Percentiles rank a stretch among this genome's conserved stretches.
These are phyloP conservation scores for Glarea lozoyensis DNA, from an alignment of 495 filamentous ascomycete species.

Conservation along the genomic window DNA sequence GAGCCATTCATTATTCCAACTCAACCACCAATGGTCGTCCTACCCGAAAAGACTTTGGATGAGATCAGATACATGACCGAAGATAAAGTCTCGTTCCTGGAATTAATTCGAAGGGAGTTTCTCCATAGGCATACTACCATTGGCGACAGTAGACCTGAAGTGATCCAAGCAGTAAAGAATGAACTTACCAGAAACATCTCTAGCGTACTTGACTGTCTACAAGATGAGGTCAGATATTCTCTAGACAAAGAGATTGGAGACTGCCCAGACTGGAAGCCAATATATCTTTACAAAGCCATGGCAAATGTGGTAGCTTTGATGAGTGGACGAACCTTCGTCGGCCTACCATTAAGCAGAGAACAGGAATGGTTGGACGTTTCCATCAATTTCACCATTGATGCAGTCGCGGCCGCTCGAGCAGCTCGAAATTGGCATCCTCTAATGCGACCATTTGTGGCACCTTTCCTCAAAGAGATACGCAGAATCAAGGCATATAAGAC, in stretches of 20 bases:
- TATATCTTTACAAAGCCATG: conserved; percentile 29
- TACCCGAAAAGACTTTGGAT: conserved; percentile 5
- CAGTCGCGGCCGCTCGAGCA: conserved; percentile 26
- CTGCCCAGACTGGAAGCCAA: conserved; percentile 26
- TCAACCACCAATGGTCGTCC: conserved; percentile 8
- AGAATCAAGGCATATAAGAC: conserved; percentile 3
- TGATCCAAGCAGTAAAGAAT: conserved; percentile 1
- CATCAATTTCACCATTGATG: conserved; percentile 47
- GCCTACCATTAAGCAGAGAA: conserved; percentile 40
- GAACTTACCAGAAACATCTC: conserved; percentile 11
- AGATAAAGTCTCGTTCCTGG: conserved; percentile 9
- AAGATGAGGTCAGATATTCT: conserved; percentile 19
- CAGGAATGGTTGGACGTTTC: conserved; percentile 48
- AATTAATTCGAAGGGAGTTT: conserved; percentile 3
- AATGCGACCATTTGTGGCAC: conserved; percentile 24
- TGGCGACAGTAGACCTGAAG: neutral
- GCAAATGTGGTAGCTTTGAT: conserved; percentile 44
- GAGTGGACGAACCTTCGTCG: conserved; percentile 51
- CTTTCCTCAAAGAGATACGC: conserved; percentile 22
- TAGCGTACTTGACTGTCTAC: conserved; percentile 7
- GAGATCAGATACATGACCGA: conserved; percentile 14
- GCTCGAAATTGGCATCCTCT: conserved; percentile 20
- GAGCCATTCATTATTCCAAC: conserved; percentile 3
- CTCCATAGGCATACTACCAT: conserved; percentile 5
- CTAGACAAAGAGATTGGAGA: conserved; percentile 16